phyloP scores from a whole-genome alignment of 2,329 filamentous ascomycete species.

The Aspergillus jensenii region DNA sequence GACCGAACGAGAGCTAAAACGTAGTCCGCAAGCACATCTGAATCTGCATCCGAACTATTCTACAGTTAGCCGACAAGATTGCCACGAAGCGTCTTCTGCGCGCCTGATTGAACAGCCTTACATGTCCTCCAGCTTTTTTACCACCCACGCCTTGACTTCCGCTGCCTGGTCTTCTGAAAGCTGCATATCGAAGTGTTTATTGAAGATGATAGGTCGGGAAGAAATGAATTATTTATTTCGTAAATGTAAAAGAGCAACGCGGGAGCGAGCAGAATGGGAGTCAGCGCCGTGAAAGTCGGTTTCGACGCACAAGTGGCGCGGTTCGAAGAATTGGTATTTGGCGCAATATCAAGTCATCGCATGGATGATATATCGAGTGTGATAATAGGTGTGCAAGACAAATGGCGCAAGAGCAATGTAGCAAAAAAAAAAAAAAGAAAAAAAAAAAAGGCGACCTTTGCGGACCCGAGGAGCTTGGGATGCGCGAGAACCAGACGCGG shows the following conservation, averaged over 20 bases:
- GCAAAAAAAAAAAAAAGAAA: neutral
- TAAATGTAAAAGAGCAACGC: neutral
- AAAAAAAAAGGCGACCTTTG: slow-evolving; percentile 1
- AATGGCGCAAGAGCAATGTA: neutral
- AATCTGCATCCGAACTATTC: slow-evolving; percentile 60
- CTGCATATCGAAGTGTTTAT: slow-evolving; percentile 43
- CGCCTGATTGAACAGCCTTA: slow-evolving; percentile 34
- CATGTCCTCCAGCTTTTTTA: slow-evolving; percentile 59
- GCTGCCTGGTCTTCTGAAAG: slow-evolving; percentile 54
- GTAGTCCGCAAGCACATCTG: slow-evolving; percentile 62
- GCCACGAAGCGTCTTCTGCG: neutral
- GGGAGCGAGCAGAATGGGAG: neutral
- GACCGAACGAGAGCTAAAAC: slow-evolving; percentile 59
- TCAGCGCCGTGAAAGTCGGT: neutral
- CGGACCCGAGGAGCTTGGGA: slow-evolving; percentile 17
- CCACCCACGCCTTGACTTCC: slow-evolving; percentile 58
- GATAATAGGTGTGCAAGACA: neutral
- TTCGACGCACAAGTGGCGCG: neutral
- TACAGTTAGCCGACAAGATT: neutral
- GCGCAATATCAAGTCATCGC: neutral
- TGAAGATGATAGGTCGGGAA: neutral
- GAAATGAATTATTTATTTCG: neutral
- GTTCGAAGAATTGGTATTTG: neutral
- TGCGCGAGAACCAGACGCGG: slow-evolving; percentile 20
- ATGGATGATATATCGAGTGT: neutral